A percentile compares a stretch with the other conserved stretches of the same genome.
Evolutionary conservation across 768 basidiomycete species (phyloP).

Genomic region (Crassisporium funariophilum): DNA sequence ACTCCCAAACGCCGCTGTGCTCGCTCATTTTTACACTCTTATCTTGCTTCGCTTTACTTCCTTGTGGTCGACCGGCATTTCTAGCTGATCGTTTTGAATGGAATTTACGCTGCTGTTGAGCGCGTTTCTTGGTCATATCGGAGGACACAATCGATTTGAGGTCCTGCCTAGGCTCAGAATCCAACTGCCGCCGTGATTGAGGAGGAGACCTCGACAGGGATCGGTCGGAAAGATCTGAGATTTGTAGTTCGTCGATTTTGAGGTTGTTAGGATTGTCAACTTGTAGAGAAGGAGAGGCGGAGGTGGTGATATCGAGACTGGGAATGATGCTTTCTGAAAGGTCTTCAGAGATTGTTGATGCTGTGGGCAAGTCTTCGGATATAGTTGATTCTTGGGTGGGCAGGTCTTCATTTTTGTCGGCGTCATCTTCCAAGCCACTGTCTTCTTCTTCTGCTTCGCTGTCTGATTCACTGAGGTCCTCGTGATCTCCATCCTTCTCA

Average conservation of each 20-base stretch:
- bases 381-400: too few relatives aligned
- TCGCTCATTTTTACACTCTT: slow-evolving; percentile 58
- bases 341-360: slow-evolving; percentile 2
- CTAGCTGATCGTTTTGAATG: slow-evolving; percentile 73
- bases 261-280: slow-evolving; percentile 10
- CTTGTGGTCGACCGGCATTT: slow-evolving; percentile 67
- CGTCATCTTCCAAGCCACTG: slow-evolving; percentile 25
- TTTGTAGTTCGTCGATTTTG: slow-evolving; percentile 25
- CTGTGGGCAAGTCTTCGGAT: too few relatives aligned
- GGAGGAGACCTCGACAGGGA: slow-evolving; percentile 53
- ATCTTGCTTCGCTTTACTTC: slow-evolving; percentile 87
- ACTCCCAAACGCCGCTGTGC: slow-evolving; percentile 63
- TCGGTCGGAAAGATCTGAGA: slow-evolving; percentile 30
- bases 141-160: slow-evolving; percentile 63
- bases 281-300: background rate
- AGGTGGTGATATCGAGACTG: too few relatives aligned
- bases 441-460: slow-evolving; percentile 16
- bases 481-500: slow-evolving; percentile 33
- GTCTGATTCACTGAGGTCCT: slow-evolving; percentile 1
- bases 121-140: slow-evolving; percentile 60
- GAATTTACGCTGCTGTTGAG: slow-evolving; percentile 70
- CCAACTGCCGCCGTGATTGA: slow-evolving; percentile 49
- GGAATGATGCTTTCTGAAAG: too few relatives aligned
- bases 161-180: slow-evolving; percentile 38
- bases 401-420: slow-evolving; percentile 25